Evolutionary conservation across 1,139 yeast genomes (phyloP).

Genomic region (Scheffersomyces titani): DNA sequence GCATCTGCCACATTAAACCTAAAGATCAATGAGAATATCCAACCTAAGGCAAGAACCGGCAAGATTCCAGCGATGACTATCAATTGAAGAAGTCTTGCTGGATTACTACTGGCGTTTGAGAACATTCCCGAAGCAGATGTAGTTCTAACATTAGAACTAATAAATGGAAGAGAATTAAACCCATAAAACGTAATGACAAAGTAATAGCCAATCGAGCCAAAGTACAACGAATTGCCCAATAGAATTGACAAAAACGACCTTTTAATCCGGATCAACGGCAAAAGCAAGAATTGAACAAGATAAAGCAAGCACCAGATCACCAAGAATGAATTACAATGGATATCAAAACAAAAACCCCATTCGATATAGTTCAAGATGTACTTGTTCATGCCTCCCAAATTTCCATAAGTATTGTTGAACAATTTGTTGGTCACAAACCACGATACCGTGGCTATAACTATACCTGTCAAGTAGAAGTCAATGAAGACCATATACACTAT

Average conservation of each 20-base stretch:
- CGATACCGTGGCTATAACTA: slow-evolving; percentile 65
- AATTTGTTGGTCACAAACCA: slow-evolving; percentile 74
- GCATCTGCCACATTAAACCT: slow-evolving; percentile 72
- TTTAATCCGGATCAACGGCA: slow-evolving; percentile 68
- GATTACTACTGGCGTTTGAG: slow-evolving; percentile 46
- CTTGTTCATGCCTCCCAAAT: slow-evolving; percentile 20
- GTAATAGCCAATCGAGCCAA: slow-evolving; percentile 72
- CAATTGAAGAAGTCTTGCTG: slow-evolving; percentile 38
- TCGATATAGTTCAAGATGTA: slow-evolving; percentile 62
- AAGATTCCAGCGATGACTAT: slow-evolving; percentile 45
- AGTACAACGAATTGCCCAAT: slow-evolving; percentile 77
- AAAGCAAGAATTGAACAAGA: slow-evolving; percentile 70
- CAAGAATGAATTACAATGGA: slow-evolving; percentile 86
- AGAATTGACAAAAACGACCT: slow-evolving; percentile 62
- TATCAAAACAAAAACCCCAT: slow-evolving; percentile 94
- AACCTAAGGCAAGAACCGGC: slow-evolving; percentile 56
- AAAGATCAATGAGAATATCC: slow-evolving; percentile 56
- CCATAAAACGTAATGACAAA: slow-evolving; percentile 84
- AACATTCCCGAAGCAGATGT: slow-evolving; percentile 31
- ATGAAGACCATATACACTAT: slow-evolving; percentile 82
- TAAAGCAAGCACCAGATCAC: slow-evolving; percentile 79
- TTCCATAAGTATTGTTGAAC: slow-evolving; percentile 47
- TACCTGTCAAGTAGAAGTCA: slow-evolving; percentile 76
- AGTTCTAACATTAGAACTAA: slow-evolving; percentile 36
- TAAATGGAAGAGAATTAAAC: slow-evolving; percentile 78